phyloP scores from a whole-genome alignment of 2,329 filamentous ascomycete species.

The Trichoderma oligosporum region DNA sequence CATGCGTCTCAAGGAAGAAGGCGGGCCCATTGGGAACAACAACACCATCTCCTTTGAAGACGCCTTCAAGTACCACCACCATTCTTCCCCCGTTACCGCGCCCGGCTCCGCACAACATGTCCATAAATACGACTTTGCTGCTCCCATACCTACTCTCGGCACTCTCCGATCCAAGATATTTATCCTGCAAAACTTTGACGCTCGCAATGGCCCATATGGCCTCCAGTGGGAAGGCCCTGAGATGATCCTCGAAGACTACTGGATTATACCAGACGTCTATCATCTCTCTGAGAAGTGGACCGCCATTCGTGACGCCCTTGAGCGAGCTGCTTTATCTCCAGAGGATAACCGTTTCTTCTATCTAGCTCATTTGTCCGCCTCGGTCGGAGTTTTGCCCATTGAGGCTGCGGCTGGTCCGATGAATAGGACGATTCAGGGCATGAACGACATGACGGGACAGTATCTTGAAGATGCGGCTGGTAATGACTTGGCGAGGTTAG shows the following conservation, averaged over 20 bases:
- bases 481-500: constrained; percentile 34
- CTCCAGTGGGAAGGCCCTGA: constrained; percentile 43
- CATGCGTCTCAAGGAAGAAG: constrained; percentile 50
- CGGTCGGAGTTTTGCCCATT: constrained; percentile 47
- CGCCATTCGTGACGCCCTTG: constrained; percentile 41
- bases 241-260: constrained; percentile 47
- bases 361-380: constrained; percentile 46
- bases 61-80: constrained; percentile 42
- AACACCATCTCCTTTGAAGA: constrained; percentile 43
- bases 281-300: constrained; percentile 47
- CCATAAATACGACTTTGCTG: constrained; percentile 31
- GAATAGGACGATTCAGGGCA: constrained; percentile 41
- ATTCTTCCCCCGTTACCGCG: constrained; percentile 34
- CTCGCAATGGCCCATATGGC: constrained; percentile 36
- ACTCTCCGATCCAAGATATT: constrained; percentile 44
- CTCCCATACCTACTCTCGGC: constrained; percentile 42
- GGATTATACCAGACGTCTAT: constrained; percentile 41
- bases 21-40: constrained; percentile 33
- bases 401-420: constrained; percentile 47
- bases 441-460: constrained; percentile 48
- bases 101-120: constrained; percentile 37
- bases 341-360: constrained; percentile 39
- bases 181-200: constrained; percentile 46
- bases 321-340: constrained; percentile 33
- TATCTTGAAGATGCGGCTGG: constrained; percentile 38